phyloP scores from a whole-genome alignment of 768 basidiomycete genomes.

The Leccinum longicurvipes region DNA sequence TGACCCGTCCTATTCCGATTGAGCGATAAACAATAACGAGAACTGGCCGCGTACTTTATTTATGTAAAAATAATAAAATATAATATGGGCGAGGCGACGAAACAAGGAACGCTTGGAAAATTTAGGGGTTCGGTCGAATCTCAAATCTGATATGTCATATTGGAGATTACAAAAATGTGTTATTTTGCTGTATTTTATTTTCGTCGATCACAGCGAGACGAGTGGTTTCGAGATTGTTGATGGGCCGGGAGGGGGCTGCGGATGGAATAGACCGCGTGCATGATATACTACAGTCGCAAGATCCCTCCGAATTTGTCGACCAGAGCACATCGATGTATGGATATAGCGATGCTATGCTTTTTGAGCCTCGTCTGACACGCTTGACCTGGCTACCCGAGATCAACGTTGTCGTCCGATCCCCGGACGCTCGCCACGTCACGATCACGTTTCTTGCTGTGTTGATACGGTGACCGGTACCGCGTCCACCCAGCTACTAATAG shows the following conservation, averaged over 20 bases:
- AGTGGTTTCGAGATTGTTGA: neutral
- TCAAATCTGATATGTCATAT: neutral
- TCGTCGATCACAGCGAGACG: neutral
- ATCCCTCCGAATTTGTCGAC: neutral
- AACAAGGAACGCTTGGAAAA: neutral
- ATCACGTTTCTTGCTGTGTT: conserved; percentile 6
- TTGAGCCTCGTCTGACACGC: neutral
- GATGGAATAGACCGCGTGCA: neutral
- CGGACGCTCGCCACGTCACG: conserved; percentile 21
- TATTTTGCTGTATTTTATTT: neutral
- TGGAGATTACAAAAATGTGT: neutral
- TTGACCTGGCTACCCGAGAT: conserved; percentile 9
- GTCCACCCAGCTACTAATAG: neutral
- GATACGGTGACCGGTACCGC: conserved; percentile 16
- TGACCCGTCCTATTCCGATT: conserved; percentile 11
- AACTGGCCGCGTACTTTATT: neutral
- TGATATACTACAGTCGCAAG: neutral
- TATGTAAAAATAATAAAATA: neutral
- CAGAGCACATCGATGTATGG: neutral
- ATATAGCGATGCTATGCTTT: neutral
- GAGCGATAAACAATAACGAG: neutral
- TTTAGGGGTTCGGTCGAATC: neutral
- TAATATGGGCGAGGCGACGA: neutral
- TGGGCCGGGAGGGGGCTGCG: neutral
- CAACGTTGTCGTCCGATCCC: conserved; percentile 5